Percentiles rank a stretch among this genome's conserved stretches.
Conservation (phyloP, 177 flowering plant genomes). For the Vitis hybrid region DNA sequence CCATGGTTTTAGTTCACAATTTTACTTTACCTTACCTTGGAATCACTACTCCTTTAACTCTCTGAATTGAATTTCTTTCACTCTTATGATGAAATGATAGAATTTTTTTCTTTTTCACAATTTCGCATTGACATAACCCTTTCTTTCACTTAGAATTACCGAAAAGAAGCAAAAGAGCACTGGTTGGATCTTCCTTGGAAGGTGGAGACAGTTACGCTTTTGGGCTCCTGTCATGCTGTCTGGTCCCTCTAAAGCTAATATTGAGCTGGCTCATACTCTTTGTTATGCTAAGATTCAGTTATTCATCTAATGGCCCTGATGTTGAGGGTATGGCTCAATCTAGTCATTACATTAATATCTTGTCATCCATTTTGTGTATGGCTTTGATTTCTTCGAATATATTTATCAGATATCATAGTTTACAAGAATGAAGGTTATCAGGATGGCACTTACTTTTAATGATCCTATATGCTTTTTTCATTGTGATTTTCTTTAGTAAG, state of each 20-base stretch:
- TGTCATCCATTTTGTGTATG: background rate
- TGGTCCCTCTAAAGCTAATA: slow-evolving; percentile 13
- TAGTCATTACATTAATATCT: background rate
- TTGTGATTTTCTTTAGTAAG: too few relatives aligned
- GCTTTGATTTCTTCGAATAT: background rate
- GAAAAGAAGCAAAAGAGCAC: background rate
- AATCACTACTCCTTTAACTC: background rate
- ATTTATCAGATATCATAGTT: background rate
- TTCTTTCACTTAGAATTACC: slow-evolving; percentile 6
- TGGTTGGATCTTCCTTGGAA: background rate
- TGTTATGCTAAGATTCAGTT: slow-evolving; percentile 21
- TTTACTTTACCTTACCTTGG: background rate
- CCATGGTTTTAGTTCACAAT: too few relatives aligned
- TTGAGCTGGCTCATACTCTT: slow-evolving; percentile 31
- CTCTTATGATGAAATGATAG: background rate
- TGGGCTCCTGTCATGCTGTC: slow-evolving; percentile 13
- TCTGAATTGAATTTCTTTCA: background rate
- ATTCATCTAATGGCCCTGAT: slow-evolving; percentile 40
- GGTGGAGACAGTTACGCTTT: slow-evolving; percentile 2
- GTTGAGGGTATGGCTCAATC: slow-evolving; percentile 43
- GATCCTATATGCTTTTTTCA: too few relatives aligned
- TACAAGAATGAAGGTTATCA: background rate
- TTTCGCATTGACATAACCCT: background rate
- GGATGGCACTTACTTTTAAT: too few relatives aligned
- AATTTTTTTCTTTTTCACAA: background rate